Conservation (phyloP, 2,329 filamentous ascomycete genomes). For the Neofusicoccum sp. region DNA sequence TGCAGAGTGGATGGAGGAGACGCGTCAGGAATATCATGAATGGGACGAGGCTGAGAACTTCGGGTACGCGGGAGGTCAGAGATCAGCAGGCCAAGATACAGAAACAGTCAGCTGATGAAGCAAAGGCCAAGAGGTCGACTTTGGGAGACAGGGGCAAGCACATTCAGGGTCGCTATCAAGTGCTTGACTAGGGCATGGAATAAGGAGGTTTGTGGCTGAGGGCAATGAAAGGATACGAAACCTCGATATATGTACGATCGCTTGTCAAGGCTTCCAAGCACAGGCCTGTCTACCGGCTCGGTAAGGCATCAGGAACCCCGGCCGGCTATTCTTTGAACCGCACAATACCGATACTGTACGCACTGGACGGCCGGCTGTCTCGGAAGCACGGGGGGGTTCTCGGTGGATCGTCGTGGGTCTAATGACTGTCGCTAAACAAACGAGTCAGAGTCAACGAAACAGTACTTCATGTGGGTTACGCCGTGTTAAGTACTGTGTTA, state of each 20-base stretch:
- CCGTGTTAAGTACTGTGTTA: no score
- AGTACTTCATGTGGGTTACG: no score
- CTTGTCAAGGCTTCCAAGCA: background rate
- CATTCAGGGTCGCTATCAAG: background rate
- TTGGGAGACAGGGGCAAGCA: background rate
- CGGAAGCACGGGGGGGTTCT: no score
- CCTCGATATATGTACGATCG: background rate
- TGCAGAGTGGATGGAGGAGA: background rate
- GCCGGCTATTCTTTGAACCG: no score
- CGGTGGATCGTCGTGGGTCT: no score
- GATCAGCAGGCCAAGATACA: background rate
- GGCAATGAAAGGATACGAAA: background rate
- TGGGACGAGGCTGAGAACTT: background rate
- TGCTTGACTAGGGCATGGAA: background rate
- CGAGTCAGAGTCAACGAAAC: no score
- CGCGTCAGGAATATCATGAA: slow-evolving; percentile 1
- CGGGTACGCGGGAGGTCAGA: background rate
- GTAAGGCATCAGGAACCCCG: background rate
- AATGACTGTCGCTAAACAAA: no score
- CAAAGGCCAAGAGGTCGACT: background rate
- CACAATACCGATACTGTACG: no score
- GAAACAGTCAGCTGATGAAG: background rate
- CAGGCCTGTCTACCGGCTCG: background rate
- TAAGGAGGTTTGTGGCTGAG: slow-evolving; percentile 7
- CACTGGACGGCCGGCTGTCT: no score